These are phyloP conservation scores for Cyclotella atomus DNA, from an alignment of 108 stramenopile species.

Conservation along the genomic window DNA sequence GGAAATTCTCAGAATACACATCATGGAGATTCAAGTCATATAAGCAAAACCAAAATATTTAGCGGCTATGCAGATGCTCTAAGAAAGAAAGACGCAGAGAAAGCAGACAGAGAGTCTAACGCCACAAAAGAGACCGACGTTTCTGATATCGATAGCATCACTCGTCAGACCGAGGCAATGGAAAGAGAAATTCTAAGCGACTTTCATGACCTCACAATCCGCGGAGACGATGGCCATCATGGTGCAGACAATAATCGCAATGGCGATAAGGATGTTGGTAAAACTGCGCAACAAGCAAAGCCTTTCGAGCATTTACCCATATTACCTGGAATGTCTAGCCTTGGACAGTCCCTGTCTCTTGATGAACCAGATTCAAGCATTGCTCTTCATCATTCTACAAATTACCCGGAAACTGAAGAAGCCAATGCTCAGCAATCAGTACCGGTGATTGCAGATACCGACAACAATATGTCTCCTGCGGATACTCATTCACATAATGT, in stretches of 20 bases:
- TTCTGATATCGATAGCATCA: slow-evolving; percentile 22
- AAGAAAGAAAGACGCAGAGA: slow-evolving; percentile 25
- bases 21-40: no score
- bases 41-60: slow-evolving; percentile 11
- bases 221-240: not conserved
- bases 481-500: no score
- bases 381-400: not conserved
- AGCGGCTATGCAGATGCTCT: slow-evolving; percentile 49
- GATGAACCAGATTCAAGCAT: not conserved
- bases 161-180: slow-evolving; percentile 26
- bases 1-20: no score
- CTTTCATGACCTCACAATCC: slow-evolving; percentile 44
- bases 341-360: slow-evolving; percentile 2
- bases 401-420: no score
- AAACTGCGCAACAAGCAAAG: not conserved
- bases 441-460: no score
- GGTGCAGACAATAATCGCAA: not conserved
- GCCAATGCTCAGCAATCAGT: no score
- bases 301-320: slow-evolving; percentile 9
- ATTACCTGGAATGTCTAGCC: not conserved
- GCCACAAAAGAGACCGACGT: slow-evolving; percentile 16
- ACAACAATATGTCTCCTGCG: no score
- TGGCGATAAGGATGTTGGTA: not conserved
- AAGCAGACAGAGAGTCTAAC: not conserved
- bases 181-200: slow-evolving; percentile 38